phyloP scores from a whole-genome alignment of 2,329 filamentous ascomycete genomes.

The Cordyceps sp. region DNA sequence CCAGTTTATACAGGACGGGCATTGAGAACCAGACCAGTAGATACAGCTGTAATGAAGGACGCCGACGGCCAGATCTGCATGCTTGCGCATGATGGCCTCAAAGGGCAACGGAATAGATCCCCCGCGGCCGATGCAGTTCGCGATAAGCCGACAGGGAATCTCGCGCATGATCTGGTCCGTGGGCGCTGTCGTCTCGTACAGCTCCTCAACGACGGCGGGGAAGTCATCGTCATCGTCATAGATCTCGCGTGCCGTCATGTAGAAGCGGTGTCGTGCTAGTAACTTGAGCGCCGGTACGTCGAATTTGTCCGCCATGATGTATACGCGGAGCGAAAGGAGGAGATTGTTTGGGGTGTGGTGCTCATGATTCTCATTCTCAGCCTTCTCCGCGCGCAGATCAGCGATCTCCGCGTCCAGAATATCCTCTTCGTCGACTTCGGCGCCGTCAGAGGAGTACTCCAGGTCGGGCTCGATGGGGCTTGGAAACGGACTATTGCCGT shows the following conservation, averaged over 20 bases:
- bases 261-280: slow-evolving; percentile 13
- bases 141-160: slow-evolving; percentile 7
- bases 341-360: slow-evolving; percentile 1
- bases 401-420: no score
- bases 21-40: no score
- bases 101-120: slow-evolving; percentile 1
- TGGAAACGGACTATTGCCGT: no score
- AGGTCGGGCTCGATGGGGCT: no score
- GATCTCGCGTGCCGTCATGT: slow-evolving; percentile 6
- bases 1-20: no score
- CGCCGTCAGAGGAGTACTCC: no score
- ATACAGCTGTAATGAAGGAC: slow-evolving; percentile 4
- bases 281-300: slow-evolving; percentile 14
- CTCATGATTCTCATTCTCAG: slow-evolving; percentile 1
- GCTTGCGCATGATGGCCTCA: slow-evolving; percentile 7
- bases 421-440: no score
- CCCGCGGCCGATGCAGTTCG: background rate
- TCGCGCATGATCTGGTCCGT: slow-evolving; percentile 7
- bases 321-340: slow-evolving; percentile 10
- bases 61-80: slow-evolving; percentile 6
- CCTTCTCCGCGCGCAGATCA: no score
- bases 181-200: slow-evolving; percentile 7
- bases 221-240: slow-evolving; percentile 5
- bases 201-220: slow-evolving; percentile 8
- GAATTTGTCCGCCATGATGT: slow-evolving; percentile 19